phyloP scores from a whole-genome alignment of 1,284 basidiomycete genomes.

The Apiotrichum veenhuisii region DNA sequence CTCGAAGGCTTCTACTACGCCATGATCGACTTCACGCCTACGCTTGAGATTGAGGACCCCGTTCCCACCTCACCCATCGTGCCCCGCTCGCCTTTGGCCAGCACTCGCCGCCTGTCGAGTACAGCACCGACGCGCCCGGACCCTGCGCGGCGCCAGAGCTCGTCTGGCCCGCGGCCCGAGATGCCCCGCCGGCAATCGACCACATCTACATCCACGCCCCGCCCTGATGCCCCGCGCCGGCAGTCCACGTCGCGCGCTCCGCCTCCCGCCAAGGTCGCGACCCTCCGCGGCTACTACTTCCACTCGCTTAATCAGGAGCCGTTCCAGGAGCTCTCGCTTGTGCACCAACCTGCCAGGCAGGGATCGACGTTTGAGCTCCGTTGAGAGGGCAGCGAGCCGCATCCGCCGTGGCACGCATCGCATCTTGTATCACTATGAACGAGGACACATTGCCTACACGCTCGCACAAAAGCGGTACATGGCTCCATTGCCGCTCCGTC shows the following conservation, averaged over 20 bases:
- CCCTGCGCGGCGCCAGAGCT: conserved; percentile 21
- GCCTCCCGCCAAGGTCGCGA: conserved; percentile 29
- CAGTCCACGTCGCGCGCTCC: conserved; percentile 23
- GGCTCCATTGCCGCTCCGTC: too few species aligned
- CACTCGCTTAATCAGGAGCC: conserved; percentile 57
- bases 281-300: conserved; percentile 69
- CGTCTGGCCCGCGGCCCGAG: background rate
- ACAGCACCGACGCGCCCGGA: conserved; percentile 12
- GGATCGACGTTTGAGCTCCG: conserved; percentile 49
- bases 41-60: conserved; percentile 22
- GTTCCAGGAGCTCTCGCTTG: conserved; percentile 52
- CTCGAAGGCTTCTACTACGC: conserved; percentile 72
- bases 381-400: conserved; percentile 29
- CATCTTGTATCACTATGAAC: too few species aligned
- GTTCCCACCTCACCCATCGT: conserved; percentile 29
- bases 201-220: conserved; percentile 1
- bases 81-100: conserved; percentile 17
- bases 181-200: conserved; percentile 15
- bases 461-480: too few species aligned
- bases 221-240: conserved; percentile 19
- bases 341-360: conserved; percentile 44
- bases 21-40: conserved; percentile 48
- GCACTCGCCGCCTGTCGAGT: conserved; percentile 13
- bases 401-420: too few species aligned
- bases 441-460: too few species aligned